Evolutionary conservation across 805 yeast species (phyloP).

Genomic region (Tetrapisispora nanseiensis): DNA sequence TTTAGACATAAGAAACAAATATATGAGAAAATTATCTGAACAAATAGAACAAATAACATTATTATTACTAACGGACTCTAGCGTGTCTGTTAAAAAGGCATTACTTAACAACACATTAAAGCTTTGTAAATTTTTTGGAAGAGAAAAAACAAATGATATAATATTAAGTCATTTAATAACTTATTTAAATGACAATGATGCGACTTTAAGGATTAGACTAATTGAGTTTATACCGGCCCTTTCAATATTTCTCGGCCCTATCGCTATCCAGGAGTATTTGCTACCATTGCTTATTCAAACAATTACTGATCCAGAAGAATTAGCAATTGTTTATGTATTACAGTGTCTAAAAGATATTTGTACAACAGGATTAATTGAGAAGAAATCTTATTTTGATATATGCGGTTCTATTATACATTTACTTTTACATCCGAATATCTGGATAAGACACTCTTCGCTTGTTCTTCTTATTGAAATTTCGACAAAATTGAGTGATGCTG

Average conservation of each 20-base stretch:
- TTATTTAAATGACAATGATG: conserved; percentile 70
- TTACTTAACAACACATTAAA: conserved; percentile 64
- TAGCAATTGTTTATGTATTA: conserved; percentile 64
- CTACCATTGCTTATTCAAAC: conserved; percentile 80
- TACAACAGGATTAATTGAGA: conserved; percentile 46
- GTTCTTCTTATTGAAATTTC: conserved; percentile 53
- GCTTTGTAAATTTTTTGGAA: conserved; percentile 72
- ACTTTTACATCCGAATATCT: conserved; percentile 74
- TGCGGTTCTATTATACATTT: conserved; percentile 44
- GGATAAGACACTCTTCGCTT: conserved; percentile 67
- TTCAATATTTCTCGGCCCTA: conserved; percentile 71
- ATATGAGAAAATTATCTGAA: conserved; percentile 17
- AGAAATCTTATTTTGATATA: conserved; percentile 45
- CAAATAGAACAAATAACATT: conserved; percentile 58
- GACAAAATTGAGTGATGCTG: conserved; percentile 59
- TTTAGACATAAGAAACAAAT: conserved; percentile 14
- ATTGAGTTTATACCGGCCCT: conserved; percentile 63
- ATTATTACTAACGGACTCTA: conserved; percentile 58
- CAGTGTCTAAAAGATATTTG: conserved; percentile 47
- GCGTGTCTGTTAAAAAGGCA: conserved; percentile 56
- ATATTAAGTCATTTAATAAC: conserved; percentile 86
- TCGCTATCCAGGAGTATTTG: conserved; percentile 78
- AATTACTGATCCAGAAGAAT: conserved; percentile 71
- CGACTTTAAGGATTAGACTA: conserved; percentile 58
- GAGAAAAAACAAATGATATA: conserved; percentile 79